phyloP scores from a whole-genome alignment of 148 eudicot species.

The Heliosperma pusillum region DNA sequence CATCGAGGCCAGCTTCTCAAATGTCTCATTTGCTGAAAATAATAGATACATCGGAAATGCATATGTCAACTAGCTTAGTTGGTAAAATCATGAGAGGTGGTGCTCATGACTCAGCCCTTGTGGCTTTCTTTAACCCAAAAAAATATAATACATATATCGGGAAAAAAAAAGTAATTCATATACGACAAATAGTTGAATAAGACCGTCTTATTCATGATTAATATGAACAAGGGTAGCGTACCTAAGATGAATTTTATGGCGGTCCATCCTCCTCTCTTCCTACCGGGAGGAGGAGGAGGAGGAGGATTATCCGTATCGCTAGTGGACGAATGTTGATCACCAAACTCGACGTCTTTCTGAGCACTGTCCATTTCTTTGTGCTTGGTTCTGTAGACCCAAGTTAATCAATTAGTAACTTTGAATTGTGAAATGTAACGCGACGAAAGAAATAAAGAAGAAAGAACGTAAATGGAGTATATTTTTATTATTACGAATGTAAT shows the following conservation, averaged over 20 bases:
- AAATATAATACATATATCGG: too few relatives aligned
- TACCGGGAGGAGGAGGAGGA: constrained; percentile 1
- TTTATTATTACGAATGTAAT: background rate
- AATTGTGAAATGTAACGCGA: background rate
- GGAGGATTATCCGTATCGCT: background rate
- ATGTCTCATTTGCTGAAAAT: constrained; percentile 56
- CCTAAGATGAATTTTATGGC: constrained; percentile 41
- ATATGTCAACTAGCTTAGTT: too few relatives aligned
- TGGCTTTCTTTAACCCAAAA: too few relatives aligned
- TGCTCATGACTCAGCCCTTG: too few relatives aligned
- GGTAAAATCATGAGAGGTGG: too few relatives aligned
- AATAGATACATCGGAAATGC: too few relatives aligned
- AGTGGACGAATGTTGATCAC: background rate
- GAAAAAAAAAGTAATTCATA: background rate
- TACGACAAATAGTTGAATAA: too few relatives aligned
- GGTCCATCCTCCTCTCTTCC: constrained; percentile 37
- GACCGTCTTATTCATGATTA: too few relatives aligned
- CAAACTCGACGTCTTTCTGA: constrained; percentile 9
- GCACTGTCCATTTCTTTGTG: background rate
- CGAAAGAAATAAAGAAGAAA: background rate
- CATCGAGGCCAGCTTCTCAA: constrained; percentile 76
- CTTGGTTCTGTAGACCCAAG: background rate
- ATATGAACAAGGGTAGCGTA: constrained; percentile 1
- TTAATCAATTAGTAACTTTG: background rate
- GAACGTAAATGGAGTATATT: background rate